Evolutionary conservation across 345 rosid species (phyloP), one percentile per base, ranked within the genome.

Genomic region (Lepidium didymum): DNA sequence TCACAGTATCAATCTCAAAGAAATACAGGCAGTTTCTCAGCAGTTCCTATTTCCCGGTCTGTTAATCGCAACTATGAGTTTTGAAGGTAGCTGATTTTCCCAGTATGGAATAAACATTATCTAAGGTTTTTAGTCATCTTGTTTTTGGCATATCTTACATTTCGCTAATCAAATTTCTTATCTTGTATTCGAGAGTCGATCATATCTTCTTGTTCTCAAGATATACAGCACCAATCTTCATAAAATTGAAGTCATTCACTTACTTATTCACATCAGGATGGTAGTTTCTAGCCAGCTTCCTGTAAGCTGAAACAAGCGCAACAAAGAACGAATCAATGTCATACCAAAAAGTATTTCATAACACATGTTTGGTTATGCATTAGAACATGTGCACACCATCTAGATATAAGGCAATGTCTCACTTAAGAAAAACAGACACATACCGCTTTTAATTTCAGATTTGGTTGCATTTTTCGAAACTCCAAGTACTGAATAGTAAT

Each of bases 181-280:
- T 58, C 23, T 9, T 45, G 5, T 68, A 47, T 15, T 36, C 11
- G 63, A 44, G 19, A 23, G 29, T 15, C 15, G n/a, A 23, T 46
- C 21, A 7, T 35, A 57, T 15, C 49, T 10, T 34, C 41, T 46
- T 11, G 10, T 27, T 56, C 5, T n/a, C 35, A 43, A 43, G 35
- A 67, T 19, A 67, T 45, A 46, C 6, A 56, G 3, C 13, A 14
- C 10, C 27, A 21, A 47, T 47, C 50, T 47, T 36, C 38, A 46
- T 47, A 2, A 47, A 27, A 1, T 46, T 25, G 65, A 3, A 72
- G 18, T 1, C 5, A 15, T 15, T 31, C 38, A 81, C 95, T 86
- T 66, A 95, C 97, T 95, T 95, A 85, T 95, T 95, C 61, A 95
- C 97, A 76, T 95, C 99, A 1, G 96, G 99, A 82, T 95, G 99